Conservation (phyloP, 2,329 filamentous ascomycete species). For the Daldinia eschscholtzii region DNA sequence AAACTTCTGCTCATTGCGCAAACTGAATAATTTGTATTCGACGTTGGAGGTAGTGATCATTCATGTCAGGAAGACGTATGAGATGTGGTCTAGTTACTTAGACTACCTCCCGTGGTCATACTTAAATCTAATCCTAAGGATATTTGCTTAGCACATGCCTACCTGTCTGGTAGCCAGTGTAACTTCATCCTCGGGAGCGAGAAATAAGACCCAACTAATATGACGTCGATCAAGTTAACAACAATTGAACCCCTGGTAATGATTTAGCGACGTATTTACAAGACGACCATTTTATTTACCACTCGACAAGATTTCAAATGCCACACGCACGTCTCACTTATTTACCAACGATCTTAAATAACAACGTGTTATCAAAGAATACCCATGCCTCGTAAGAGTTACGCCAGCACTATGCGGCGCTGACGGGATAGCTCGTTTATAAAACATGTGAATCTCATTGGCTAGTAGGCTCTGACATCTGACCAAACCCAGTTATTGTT, state of each 20-base stretch:
- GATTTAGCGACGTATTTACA: background rate
- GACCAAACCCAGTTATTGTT: background rate
- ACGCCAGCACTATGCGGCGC: background rate
- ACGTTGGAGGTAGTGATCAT: background rate
- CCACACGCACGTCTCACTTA: too few species aligned
- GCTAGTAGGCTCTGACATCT: background rate
- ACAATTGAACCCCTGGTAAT: background rate
- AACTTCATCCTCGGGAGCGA: background rate
- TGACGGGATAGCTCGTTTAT: background rate
- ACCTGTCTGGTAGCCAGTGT: background rate
- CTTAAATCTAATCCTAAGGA: background rate
- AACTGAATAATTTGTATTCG: background rate
- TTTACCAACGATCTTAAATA: background rate
- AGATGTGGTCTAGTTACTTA: background rate
- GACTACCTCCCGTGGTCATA: background rate
- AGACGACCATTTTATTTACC: background rate
- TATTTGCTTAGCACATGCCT: background rate
- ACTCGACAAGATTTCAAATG: background rate
- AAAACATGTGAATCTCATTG: background rate
- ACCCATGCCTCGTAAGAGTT: background rate
- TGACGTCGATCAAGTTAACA: background rate
- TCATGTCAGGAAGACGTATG: background rate
- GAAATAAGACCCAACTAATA: background rate
- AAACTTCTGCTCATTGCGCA: background rate
- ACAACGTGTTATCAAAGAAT: conserved; percentile 34